phyloP scores from a whole-genome alignment of 148 eudicot species.

The Nepenthes gracilis region DNA sequence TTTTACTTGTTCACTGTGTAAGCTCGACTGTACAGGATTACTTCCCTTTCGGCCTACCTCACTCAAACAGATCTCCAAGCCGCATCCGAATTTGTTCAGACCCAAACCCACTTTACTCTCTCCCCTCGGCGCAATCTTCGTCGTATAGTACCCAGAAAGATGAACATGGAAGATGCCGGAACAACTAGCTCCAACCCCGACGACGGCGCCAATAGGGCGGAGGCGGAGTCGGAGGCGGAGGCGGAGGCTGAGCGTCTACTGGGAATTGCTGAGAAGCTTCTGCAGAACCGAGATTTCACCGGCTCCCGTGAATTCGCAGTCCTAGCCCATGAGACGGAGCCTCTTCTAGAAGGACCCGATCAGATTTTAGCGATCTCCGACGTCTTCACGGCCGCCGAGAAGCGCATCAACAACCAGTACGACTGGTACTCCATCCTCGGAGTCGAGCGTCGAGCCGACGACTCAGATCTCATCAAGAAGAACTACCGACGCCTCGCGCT shows the following conservation, averaged over 20 bases:
- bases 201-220: slow-evolving; percentile 21
- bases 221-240: slow-evolving; percentile 24
- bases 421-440: slow-evolving; percentile 78
- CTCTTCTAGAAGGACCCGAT: slow-evolving; percentile 60
- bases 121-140: too few species aligned
- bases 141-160: too few species aligned
- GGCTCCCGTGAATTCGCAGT: slow-evolving; percentile 80
- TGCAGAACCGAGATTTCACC: slow-evolving; percentile 44
- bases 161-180: background rate
- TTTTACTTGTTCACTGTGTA: too few species aligned
- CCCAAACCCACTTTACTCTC: too few species aligned
- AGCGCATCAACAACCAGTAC: slow-evolving; percentile 33
- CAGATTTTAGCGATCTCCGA: slow-evolving; percentile 85
- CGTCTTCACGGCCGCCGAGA: slow-evolving; percentile 56
- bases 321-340: slow-evolving; percentile 78
- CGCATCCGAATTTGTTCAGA: too few species aligned
- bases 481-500: slow-evolving; percentile 75
- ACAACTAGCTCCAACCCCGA: background rate
- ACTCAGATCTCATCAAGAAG: slow-evolving; percentile 44
- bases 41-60: too few species aligned
- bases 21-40: too few species aligned
- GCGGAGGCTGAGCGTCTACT: slow-evolving; percentile 74
- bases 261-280: slow-evolving; percentile 68
- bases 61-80: too few species aligned
- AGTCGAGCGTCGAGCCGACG: slow-evolving; percentile 30